These are phyloP conservation scores for Penicillium psychrofluorescens DNA, from an alignment of 495 filamentous ascomycete species.

Conservation along the genomic window DNA sequence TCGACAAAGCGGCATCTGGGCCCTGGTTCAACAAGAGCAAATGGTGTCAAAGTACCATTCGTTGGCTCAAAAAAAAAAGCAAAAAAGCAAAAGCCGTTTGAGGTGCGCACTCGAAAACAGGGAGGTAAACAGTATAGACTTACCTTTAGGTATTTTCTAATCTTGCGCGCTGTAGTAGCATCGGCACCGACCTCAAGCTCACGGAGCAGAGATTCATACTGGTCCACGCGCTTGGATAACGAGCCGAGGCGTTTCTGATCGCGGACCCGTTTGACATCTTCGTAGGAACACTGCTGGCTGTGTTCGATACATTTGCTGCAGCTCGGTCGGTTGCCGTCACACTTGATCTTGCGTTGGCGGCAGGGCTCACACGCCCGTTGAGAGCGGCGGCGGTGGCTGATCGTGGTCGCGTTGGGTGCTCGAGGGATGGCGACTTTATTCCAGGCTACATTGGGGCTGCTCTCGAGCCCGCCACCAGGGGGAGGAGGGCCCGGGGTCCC, in stretches of 20 bases:
- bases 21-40: background rate
- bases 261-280: conserved; percentile 52
- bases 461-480: too few species aligned
- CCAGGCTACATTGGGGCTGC: too few species aligned
- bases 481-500: too few species aligned
- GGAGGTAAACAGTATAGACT: background rate
- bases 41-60: background rate
- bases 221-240: conserved; percentile 34
- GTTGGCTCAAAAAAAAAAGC: too few species aligned
- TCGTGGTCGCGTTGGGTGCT: background rate
- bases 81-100: background rate
- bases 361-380: conserved; percentile 64
- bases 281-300: conserved; percentile 41
- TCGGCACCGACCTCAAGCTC: conserved; percentile 29
- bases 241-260: conserved; percentile 41
- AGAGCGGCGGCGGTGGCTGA: conserved; percentile 26
- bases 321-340: conserved; percentile 44
- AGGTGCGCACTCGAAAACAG: background rate
- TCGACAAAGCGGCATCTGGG: background rate
- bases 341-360: conserved; percentile 59
- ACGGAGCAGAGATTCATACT: conserved; percentile 36
- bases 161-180: conserved; percentile 17
- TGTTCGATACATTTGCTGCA: conserved; percentile 49
- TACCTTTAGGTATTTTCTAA: conserved; percentile 29
- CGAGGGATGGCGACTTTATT: conserved; percentile 32